Evolutionary conservation across 2,329 filamentous ascomycete genomes (phyloP).

Genomic region (Seiridium unicorne): DNA sequence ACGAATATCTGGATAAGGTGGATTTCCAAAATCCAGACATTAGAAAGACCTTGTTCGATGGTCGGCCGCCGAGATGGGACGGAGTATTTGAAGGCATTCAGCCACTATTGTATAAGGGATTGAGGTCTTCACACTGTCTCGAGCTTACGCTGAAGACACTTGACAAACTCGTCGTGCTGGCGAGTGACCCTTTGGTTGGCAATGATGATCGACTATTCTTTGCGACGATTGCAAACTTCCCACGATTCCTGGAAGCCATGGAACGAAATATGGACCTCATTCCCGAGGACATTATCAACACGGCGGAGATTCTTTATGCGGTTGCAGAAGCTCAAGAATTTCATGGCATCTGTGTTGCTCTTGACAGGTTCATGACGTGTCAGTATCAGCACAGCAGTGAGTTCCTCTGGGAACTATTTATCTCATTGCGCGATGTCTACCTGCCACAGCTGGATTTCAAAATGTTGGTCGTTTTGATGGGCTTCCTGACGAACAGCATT

Average conservation of each 20-base stretch:
- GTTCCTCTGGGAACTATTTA: constrained; percentile 72
- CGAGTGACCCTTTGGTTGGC: constrained; percentile 78
- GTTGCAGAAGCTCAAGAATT: constrained; percentile 74
- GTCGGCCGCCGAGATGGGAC: constrained; percentile 84
- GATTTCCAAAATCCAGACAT: constrained; percentile 72
- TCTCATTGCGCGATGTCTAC: constrained; percentile 73
- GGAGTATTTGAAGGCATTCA: constrained; percentile 85
- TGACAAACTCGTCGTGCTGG: constrained; percentile 74
- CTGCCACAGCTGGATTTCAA: constrained; percentile 81
- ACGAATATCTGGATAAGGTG: constrained; percentile 79
- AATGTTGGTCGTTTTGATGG: constrained; percentile 86
- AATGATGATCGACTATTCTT: constrained; percentile 81
- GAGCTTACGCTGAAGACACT: constrained; percentile 75
- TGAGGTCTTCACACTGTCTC: constrained; percentile 82
- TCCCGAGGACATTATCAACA: constrained; percentile 55
- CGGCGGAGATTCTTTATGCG: constrained; percentile 67
- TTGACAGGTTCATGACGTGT: constrained; percentile 68
- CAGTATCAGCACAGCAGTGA: constrained; percentile 69
- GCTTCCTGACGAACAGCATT: constrained; percentile 82
- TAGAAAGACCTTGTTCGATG: constrained; percentile 70
- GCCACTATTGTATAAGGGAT: constrained; percentile 82
- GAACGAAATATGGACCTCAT: constrained; percentile 58
- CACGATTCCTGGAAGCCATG: constrained; percentile 77
- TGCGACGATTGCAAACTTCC: constrained; percentile 86
- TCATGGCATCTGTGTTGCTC: constrained; percentile 62